These are phyloP conservation scores for Colletotrichum sojae DNA, from an alignment of 2,329 filamentous ascomycete species.

Conservation along the genomic window DNA sequence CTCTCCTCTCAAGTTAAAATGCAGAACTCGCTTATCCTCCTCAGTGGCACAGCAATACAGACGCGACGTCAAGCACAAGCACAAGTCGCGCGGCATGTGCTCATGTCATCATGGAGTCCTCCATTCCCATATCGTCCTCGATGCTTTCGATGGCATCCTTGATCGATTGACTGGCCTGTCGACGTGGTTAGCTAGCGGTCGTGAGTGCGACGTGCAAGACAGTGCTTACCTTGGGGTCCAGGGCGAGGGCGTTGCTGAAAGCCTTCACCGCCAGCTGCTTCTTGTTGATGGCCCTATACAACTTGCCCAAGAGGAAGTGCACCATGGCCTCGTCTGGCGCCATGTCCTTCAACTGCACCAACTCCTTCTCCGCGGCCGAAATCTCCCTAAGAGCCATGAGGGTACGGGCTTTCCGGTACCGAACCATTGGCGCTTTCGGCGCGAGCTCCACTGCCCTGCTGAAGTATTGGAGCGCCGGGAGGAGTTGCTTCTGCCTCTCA, in stretches of 20 bases:
- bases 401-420: constrained; percentile 93
- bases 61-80: background rate
- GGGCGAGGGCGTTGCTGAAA: constrained; percentile 93
- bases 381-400: constrained; percentile 82
- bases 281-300: constrained; percentile 81
- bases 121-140: constrained; percentile 82
- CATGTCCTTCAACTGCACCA: constrained; percentile 90
- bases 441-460: constrained; percentile 85
- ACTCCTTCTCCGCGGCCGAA: constrained; percentile 82
- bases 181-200: constrained; percentile 28
- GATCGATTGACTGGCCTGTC: constrained; percentile 89
- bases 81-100: constrained; percentile 11
- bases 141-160: constrained; percentile 97
- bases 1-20: constrained; percentile 9
- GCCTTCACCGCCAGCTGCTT: constrained; percentile 88
- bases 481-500: constrained; percentile 88
- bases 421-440: constrained; percentile 84
- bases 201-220: background rate
- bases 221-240: constrained; percentile 91
- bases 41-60: background rate
- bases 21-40: constrained; percentile 22
- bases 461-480: constrained; percentile 85
- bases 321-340: constrained; percentile 96
- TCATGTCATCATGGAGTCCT: constrained; percentile 75
- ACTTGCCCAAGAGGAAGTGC: constrained; percentile 91